Evolutionary conservation across 2,329 filamentous ascomycete species (phyloP).

Genomic region (Cladorrhinum sp.): DNA sequence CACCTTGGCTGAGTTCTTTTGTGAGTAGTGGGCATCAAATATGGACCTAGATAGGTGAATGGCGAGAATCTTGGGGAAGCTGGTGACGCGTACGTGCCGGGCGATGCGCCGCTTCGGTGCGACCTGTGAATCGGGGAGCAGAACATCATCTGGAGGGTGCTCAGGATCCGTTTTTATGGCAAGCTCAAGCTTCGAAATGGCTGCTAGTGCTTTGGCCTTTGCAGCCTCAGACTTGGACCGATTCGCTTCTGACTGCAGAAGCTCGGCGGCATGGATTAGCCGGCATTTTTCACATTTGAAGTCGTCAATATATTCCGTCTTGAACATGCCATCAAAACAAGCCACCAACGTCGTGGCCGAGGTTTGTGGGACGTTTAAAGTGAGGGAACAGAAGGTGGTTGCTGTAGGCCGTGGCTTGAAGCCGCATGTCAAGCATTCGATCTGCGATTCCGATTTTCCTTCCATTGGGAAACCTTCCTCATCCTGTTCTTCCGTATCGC

Average conservation of each 20-base stretch:
- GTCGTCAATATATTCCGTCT: conserved; percentile 93
- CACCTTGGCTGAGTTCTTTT: conserved; percentile 94
- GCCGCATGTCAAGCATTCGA: conserved; percentile 84
- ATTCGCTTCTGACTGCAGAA: conserved; percentile 58
- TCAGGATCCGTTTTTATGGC: conserved; percentile 83
- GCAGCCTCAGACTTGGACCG: conserved; percentile 52
- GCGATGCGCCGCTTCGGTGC: conserved; percentile 82
- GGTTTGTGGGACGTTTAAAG: conserved; percentile 83
- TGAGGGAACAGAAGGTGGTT: conserved; percentile 88
- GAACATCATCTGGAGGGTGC: conserved; percentile 65
- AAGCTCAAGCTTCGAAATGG: conserved; percentile 62
- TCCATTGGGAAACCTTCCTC: conserved; percentile 87
- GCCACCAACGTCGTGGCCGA: conserved; percentile 75
- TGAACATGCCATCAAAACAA: conserved; percentile 92
- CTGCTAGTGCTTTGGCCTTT: conserved; percentile 49
- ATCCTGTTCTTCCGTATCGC: conserved; percentile 28
- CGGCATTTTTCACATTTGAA: conserved; percentile 94
- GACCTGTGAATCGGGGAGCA: conserved; percentile 68
- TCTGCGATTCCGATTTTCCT: conserved; percentile 88
- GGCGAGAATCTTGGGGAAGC: conserved; percentile 85
- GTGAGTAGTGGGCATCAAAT: conserved; percentile 74
- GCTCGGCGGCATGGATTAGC: conserved; percentile 71
- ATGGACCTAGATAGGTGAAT: conserved; percentile 93
- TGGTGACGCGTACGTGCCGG: conserved; percentile 80
- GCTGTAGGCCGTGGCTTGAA: conserved; percentile 83